Evolutionary conservation across 164 flowering plant species (phyloP), one percentile per base, ranked within the genome.

Genomic region (Santalum album): DNA sequence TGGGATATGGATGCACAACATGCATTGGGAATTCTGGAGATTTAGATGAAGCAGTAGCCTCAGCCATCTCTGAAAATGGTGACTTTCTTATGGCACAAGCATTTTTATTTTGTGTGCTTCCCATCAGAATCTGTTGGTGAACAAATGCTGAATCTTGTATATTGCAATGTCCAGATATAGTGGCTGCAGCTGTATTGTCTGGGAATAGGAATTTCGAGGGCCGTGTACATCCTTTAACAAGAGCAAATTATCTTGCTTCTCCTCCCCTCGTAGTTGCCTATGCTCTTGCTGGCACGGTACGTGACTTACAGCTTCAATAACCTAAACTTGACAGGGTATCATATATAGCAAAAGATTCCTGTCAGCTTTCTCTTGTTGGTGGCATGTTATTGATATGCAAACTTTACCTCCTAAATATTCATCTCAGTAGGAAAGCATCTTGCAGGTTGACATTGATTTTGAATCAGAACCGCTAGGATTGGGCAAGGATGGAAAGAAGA

Each of bases 151-250:
- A 20, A 20, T 22, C 7, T 49, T 49, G 12, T 23, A 7, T 23
- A 18, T 17, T 46, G 17, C 42, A 23, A n/a, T 23, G 2, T 49
- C 7, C 51, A 49, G 51, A 49, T 14, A 49, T 49, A 14, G 32
- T 49, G 26, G 51, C 51, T 49, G 51, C 51, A 22, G 51, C 51
- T 23, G 51, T 49, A 25, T 17, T 49, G 26, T 49, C 51, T 23
- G 51, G 51, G 23, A 49, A 49, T 49, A 49, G 51, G 51, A 49
- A 49, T 49, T 49, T 49, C 17, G 51, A 49, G 51, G 51, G 51
- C 17, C 51, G 51, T 49, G 51, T 49, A 14, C 51, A 49, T 49
- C 51, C 51, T 49, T 49, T 49, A 17, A 49, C 51, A 12, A 49
- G 51, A 3, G 51, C 51, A 12, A 49, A 49, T 17, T 49, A 49